Evolutionary conservation across 2,329 filamentous ascomycete genomes (phyloP).

Genomic region (Metarhizium sp.): DNA sequence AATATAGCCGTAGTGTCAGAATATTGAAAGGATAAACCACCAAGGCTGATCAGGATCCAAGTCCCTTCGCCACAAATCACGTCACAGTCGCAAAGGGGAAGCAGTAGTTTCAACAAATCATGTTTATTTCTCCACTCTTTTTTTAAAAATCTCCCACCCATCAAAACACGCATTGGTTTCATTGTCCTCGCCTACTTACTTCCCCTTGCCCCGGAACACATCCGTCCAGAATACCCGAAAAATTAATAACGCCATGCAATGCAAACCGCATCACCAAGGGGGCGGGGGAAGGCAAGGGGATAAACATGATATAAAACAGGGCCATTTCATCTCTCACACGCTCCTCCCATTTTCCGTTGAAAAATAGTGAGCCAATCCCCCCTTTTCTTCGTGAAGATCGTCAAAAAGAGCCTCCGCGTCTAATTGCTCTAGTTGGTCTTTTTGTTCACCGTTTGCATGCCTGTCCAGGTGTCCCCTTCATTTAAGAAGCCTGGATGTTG

Average conservation of each 20-base stretch:
- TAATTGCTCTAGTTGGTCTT: background rate
- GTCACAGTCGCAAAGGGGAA: background rate
- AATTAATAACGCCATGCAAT: constrained; percentile 27
- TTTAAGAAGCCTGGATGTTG: background rate
- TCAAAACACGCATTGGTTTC: constrained; percentile 9
- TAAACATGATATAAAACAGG: constrained; percentile 14
- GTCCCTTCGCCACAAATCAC: background rate
- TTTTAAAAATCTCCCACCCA: constrained; percentile 10
- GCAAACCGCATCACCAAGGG: constrained; percentile 27
- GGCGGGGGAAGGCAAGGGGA: constrained; percentile 4
- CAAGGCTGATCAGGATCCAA: too few relatives aligned
- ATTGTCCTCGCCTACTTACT: constrained; percentile 12
- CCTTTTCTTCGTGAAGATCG: background rate
- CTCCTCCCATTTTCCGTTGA: background rate
- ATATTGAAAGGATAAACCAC: too few relatives aligned
- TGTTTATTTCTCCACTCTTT: constrained; percentile 4
- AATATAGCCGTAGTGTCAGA: too few relatives aligned
- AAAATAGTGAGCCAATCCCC: background rate
- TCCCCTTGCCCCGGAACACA: constrained; percentile 17
- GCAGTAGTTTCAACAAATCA: background rate
- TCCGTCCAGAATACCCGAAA: constrained; percentile 12
- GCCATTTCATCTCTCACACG: background rate
- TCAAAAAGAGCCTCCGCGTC: background rate
- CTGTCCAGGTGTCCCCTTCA: background rate
- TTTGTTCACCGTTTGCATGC: background rate